Evolutionary conservation across 495 filamentous ascomycete genomes (phyloP).

Genomic region (Trichoderma asperelloides): DNA sequence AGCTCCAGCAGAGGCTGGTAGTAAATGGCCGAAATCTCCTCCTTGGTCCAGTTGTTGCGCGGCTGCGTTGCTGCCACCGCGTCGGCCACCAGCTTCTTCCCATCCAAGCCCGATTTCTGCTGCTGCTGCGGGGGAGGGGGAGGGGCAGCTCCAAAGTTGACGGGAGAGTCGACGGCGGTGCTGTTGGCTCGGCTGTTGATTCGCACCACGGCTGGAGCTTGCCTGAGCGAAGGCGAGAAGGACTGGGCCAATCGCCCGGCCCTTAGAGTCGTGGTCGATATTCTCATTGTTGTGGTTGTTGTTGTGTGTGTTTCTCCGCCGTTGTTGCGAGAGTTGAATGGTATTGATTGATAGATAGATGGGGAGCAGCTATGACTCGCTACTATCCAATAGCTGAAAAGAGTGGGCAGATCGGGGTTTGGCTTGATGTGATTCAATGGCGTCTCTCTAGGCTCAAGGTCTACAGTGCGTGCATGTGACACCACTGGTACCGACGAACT

Average conservation of each 20-base stretch:
- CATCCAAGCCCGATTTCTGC: slow-evolving; percentile 3
- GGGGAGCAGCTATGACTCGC: neutral
- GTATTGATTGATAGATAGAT: neutral
- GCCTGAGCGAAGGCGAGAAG: neutral
- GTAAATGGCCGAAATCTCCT: slow-evolving; percentile 68
- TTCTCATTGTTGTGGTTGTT: slow-evolving; percentile 2
- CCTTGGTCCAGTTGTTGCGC: slow-evolving; percentile 65
- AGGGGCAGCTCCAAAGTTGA: slow-evolving; percentile 4
- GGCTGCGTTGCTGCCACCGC: slow-evolving; percentile 50
- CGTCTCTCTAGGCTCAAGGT: no score
- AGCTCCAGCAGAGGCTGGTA: slow-evolving; percentile 69
- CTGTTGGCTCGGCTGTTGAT: neutral
- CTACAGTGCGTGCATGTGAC: no score
- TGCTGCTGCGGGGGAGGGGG: slow-evolving; percentile 1
- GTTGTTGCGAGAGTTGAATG: neutral
- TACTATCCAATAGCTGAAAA: neutral
- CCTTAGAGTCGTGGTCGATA: neutral
- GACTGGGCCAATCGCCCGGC: neutral
- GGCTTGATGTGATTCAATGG: no score
- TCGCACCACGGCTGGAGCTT: neutral
- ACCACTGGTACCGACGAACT: no score
- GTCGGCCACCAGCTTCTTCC: slow-evolving; percentile 19
- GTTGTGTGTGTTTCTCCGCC: neutral
- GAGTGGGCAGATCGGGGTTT: neutral
- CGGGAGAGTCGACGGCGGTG: neutral